Base-by-base conservation (phyloP, 495 filamentous ascomycete species). In the Aspergillus cavernicola region DNA sequence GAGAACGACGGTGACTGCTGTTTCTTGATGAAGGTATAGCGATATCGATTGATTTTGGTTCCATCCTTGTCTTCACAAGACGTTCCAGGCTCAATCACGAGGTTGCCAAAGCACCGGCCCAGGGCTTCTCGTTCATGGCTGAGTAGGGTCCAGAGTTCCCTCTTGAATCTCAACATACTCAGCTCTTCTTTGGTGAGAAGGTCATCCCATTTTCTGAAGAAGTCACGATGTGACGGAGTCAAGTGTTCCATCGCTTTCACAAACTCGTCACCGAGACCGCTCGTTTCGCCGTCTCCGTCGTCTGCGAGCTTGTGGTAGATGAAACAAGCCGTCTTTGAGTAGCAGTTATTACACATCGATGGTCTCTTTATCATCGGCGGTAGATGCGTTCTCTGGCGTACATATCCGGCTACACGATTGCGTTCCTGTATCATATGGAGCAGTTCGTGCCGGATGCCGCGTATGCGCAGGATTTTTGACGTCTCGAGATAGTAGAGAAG, bases 361-460 rank as follows among this genome's bases (percentile, higher is more conserved):
- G 85, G 74, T 60, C 84, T 87, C 67, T 84, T 86, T 48, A 92
- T 75, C 90, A 98, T 92, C 3, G 85, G 82, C 19, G 93, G 93
- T 26, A 97, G 79, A 32, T 87, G 80, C 47, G 84, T 80, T 38
- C 88, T 82, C 50, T 91, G 84, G n/a, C 87, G 84, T 26, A 95
- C 80, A 66, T 87, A 92, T 45, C 84, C 85, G 8, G 91, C 89
- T 9, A 98, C 71, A 39, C 85, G 82, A 65, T 98, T 98, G n/a
- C 93, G 86, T 62, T 92, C 85, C 73, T 96, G 91, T 49, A 98
- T 86, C 90, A 98, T 95, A 46, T 96, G 90, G 15, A 88, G 81
- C 43, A 97, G 79, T 62, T 97, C 93, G 62, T 88, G 83, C 10
- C 88, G 80, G 50, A 97, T 79, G 3, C 88, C 82, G 2, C 88